phyloP scores from a whole-genome alignment of 192 early-diverging fungal genomes.

The Chytriomyces sp. region DNA sequence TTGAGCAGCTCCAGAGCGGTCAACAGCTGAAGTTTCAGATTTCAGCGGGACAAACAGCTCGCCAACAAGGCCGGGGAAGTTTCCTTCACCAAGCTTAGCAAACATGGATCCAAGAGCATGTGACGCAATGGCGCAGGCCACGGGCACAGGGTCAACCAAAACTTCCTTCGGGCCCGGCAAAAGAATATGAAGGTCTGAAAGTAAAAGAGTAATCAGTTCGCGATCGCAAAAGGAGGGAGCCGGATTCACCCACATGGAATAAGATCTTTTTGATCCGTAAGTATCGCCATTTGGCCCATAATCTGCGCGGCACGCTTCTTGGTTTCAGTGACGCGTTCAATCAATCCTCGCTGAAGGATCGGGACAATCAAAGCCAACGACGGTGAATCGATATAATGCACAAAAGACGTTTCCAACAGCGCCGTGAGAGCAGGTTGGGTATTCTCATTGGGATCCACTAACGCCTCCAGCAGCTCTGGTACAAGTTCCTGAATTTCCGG shows the following conservation, averaged over 20 bases:
- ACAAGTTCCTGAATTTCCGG: conserved; percentile 96
- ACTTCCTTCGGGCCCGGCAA: conserved; percentile 90
- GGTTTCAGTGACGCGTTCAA: conserved; percentile 83
- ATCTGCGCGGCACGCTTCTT: conserved; percentile 98
- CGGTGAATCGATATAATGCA: conserved; percentile 98
- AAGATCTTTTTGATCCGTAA: conserved; percentile 91
- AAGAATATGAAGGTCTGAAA: conserved; percentile 72
- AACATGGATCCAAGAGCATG: conserved; percentile 93
- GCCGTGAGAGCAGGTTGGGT: conserved; percentile 81
- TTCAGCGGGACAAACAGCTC: conserved; percentile 88
- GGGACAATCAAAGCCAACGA: conserved; percentile 94
- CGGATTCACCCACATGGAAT: conserved; percentile 57
- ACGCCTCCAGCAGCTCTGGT: conserved; percentile 81
- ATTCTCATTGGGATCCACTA: conserved; percentile 86
- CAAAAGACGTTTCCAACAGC: conserved; percentile 92
- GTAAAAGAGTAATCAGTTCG: neutral
- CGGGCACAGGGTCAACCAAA: conserved; percentile 93
- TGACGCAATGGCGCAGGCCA: conserved; percentile 90
- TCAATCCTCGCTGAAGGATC: conserved; percentile 90
- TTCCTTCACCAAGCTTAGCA: conserved; percentile 87
- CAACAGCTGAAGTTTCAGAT: conserved; percentile 87
- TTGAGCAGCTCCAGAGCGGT: conserved; percentile 96
- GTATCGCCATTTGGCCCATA: conserved; percentile 95
- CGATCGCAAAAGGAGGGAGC: neutral
- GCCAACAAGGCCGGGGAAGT: conserved; percentile 89